Conservation (phyloP, 2,329 filamentous ascomycete genomes). For the Cercospora sesami region DNA sequence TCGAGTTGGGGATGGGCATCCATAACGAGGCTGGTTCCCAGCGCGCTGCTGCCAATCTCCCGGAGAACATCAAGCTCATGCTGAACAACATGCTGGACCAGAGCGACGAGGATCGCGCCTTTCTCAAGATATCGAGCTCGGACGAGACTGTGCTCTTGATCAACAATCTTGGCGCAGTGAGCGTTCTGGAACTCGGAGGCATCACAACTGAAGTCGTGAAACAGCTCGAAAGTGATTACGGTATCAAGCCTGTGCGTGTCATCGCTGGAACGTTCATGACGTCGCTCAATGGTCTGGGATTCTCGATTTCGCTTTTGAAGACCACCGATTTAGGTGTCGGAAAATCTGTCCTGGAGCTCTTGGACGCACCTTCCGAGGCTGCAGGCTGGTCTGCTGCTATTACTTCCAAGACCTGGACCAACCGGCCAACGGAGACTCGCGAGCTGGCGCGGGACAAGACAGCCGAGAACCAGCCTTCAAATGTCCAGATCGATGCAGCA, state of each 20-base stretch:
- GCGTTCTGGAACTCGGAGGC: conserved; percentile 69
- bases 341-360: conserved; percentile 64
- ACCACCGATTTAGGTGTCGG: conserved; percentile 61
- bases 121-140: conserved; percentile 60
- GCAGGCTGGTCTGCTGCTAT: conserved; percentile 66
- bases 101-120: conserved; percentile 68
- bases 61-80: conserved; percentile 58
- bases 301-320: conserved; percentile 67
- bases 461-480: conserved; percentile 53
- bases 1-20: conserved; percentile 73
- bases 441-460: conserved; percentile 40
- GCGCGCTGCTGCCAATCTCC: conserved; percentile 45
- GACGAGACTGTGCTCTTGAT: conserved; percentile 68
- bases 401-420: conserved; percentile 57
- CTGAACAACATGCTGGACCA: conserved; percentile 63
- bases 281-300: conserved; percentile 69
- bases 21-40: conserved; percentile 59
- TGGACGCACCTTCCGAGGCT: conserved; percentile 68
- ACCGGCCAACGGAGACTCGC: conserved; percentile 42
- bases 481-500: conserved; percentile 55
- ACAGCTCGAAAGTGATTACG: conserved; percentile 60
- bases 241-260: conserved; percentile 62
- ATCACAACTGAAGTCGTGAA: conserved; percentile 67
- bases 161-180: conserved; percentile 75
- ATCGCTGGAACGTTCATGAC: conserved; percentile 71